These are phyloP conservation scores for Melocanna baccifera DNA, from an alignment of 176 grass and related monocot species.

Conservation along the genomic window DNA sequence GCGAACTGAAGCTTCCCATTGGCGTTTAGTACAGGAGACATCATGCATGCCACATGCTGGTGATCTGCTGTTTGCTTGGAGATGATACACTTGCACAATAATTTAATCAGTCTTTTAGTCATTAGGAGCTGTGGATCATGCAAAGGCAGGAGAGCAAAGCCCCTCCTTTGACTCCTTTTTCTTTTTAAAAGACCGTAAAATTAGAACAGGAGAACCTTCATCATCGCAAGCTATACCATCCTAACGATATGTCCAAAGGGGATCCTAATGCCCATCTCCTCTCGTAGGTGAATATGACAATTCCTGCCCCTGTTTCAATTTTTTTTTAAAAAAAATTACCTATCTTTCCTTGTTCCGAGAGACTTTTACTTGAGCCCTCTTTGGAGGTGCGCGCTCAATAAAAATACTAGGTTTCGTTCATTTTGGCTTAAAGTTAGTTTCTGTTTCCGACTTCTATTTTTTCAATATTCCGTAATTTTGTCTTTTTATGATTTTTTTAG, in stretches of 20 bases:
- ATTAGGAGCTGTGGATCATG: not conserved
- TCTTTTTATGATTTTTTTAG: no score
- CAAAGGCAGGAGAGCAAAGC: not conserved
- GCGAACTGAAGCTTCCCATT: conserved; percentile 7
- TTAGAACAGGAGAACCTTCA: not conserved
- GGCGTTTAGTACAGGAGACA: not conserved
- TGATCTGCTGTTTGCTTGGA: not conserved
- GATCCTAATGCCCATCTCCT: not conserved
- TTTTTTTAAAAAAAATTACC: no score
- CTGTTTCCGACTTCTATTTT: no score
- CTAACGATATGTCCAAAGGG: not conserved
- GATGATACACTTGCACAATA: not conserved
- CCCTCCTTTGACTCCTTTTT: not conserved
- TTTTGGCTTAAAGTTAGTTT: no score
- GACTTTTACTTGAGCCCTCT: no score
- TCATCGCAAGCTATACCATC: not conserved
- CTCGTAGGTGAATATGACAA: no score
- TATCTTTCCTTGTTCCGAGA: not conserved
- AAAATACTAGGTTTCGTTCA: no score
- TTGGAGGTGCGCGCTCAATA: no score
- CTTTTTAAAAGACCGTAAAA: conserved; percentile 20
- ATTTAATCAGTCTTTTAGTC: not conserved
- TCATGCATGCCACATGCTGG: conserved; percentile 28
- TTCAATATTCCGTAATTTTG: no score
- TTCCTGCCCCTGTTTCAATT: not conserved